A percentile compares a stretch with the other conserved stretches of the same genome.
These are phyloP conservation scores for Macrotyloma uniflorum DNA, from an alignment of 306 rosid species.

Conservation along the genomic window DNA sequence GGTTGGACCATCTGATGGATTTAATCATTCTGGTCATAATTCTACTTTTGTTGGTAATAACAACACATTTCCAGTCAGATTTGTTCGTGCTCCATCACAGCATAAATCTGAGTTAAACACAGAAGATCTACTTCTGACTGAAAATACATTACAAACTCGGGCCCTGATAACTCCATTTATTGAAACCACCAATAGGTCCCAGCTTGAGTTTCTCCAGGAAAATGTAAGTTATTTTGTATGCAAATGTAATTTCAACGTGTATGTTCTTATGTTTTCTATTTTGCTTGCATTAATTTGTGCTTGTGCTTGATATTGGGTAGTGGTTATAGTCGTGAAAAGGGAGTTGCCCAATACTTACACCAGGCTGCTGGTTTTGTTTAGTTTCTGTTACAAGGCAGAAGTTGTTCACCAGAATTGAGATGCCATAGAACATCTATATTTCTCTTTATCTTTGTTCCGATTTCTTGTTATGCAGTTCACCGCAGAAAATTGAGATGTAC, in stretches of 20 bases:
- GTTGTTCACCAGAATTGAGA: constrained; percentile 29
- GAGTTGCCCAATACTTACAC: constrained; percentile 10
- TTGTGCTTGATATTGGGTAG: constrained; percentile 12
- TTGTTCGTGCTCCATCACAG: constrained; percentile 45
- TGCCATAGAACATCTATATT: not conserved
- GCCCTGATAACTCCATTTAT: constrained; percentile 47
- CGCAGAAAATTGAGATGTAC: not conserved
- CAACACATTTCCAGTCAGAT: constrained; percentile 38
- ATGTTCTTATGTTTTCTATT: not conserved
- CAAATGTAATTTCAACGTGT: constrained; percentile 2
- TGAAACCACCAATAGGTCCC: constrained; percentile 45
- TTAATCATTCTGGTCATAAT: constrained; percentile 43
- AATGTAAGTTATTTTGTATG: constrained; percentile 52
- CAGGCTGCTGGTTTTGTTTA: constrained; percentile 31
- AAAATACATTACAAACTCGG: constrained; percentile 42
- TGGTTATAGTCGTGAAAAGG: not conserved
- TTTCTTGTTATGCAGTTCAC: constrained; percentile 25
- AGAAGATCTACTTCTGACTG: constrained; percentile 47
- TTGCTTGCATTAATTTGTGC: constrained; percentile 10
- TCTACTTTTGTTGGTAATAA: constrained; percentile 46
- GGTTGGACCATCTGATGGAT: constrained; percentile 45
- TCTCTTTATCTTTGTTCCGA: constrained; percentile 16
- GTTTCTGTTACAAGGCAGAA: constrained; percentile 5
- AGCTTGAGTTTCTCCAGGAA: constrained; percentile 35
- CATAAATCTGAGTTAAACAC: constrained; percentile 39